Base-by-base conservation (phyloP, 306 rosid genomes). In the Amphicarpaea edgeworthii region DNA sequence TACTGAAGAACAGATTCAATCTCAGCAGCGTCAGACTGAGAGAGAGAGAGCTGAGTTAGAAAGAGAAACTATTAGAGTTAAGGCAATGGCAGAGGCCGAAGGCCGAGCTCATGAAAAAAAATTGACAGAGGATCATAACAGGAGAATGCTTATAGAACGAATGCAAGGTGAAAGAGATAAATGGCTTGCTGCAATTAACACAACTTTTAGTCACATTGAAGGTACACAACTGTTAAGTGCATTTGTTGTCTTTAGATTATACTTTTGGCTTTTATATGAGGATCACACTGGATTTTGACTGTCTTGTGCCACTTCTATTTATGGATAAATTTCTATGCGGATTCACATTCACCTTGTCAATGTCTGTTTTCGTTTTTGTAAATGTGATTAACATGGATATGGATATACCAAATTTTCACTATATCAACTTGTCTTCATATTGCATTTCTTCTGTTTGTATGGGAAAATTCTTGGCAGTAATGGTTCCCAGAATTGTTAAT, bases 101-200 rank as follows among this genome's bases (percentile, higher is more conserved):
- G 97, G 88, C 38, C 93, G 96, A 58, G 98, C 85, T 63, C 93
- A 85, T 78, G 97, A 93, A 81, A 96, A 94, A 43, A 90, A 90
- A 75, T 83, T 93, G 83, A 93, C 91, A 0, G 98, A 89, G 85
- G 98, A 96, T 61, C 96, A 90, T 70, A 96, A 89, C 64, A 82
- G 97, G 83, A 88, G 97, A 85, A 87, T 90, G 98, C 96, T 96
- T 41, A 54, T 87, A 41, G 99, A 96, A 64, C 86, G 88, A 59
- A 73, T 96, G 75, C 93, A 86, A 43, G 99, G 98, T 53, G 98
- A 96, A 90, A 90, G 82, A 62, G 98, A 96, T 76, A 96, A 96
- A 86, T 96, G 98, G 99, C 93, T 96, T 77, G 97, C 99, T 70
- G 99, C 99, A 66, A 96, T 96, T 55, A 90, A 93, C 80, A 81